Percentiles rank a stretch among this genome's conserved stretches.
Evolutionary conservation across 768 basidiomycete species (phyloP).

Genomic region (Kondoa malvinella): DNA sequence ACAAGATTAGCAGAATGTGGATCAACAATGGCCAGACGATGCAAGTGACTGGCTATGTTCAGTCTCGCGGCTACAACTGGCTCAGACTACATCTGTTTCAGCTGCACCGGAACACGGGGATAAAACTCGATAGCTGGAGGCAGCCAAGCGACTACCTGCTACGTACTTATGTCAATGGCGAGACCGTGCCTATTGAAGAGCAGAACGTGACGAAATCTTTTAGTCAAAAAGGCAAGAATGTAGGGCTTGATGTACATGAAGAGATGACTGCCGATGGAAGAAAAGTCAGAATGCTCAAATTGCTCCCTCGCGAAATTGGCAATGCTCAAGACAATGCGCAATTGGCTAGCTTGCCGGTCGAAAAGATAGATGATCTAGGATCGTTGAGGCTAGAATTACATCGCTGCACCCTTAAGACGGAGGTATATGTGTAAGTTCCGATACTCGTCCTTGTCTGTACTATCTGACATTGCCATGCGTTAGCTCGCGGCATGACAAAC

Average conservation of each 20-base stretch:
- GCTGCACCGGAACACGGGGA: neutral
- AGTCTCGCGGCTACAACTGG: neutral
- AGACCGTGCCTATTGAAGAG: neutral
- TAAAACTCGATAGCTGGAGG: neutral
- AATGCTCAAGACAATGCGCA: neutral
- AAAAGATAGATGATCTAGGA: neutral
- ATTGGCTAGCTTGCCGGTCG: neutral
- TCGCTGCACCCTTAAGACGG: neutral
- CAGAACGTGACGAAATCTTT: neutral
- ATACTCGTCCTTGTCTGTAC: no score
- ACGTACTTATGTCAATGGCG: neutral
- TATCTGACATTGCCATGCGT: no score
- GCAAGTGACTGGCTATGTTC: neutral
- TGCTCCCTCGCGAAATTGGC: neutral
- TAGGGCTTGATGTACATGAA: neutral
- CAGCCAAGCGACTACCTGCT: neutral
- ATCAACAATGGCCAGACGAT: neutral
- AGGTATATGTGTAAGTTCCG: no score
- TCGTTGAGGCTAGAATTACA: neutral
- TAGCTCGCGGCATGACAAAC: neutral
- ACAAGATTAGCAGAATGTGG: neutral
- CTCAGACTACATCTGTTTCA: neutral
- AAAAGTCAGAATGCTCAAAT: neutral
- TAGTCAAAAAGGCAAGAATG: neutral
- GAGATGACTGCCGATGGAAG: neutral